Percentiles rank a stretch among this genome's conserved stretches.
Evolutionary conservation across 257 asterid genomes (phyloP).

Genomic region (Handroanthus guayacan): DNA sequence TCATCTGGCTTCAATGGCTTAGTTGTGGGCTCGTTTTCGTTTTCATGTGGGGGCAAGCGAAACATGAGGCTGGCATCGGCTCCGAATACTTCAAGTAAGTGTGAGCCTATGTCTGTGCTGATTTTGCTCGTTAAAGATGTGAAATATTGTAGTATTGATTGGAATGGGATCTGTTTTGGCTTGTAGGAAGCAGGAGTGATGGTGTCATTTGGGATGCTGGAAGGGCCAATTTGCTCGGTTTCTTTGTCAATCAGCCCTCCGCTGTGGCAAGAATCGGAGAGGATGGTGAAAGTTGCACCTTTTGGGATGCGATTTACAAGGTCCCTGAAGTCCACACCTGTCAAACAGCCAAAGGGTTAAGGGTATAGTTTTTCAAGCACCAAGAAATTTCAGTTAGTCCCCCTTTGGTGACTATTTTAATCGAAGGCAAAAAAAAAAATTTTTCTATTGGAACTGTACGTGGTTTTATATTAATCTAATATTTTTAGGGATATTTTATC

Average conservation of each 20-base stretch:
- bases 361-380: slow-evolving; percentile 3
- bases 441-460: too few relatives aligned
- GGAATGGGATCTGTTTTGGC: slow-evolving; percentile 57
- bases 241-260: slow-evolving; percentile 96
- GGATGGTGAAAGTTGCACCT: slow-evolving; percentile 79
- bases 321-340: slow-evolving; percentile 79
- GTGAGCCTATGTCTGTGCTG: slow-evolving; percentile 59
- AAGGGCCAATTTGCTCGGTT: slow-evolving; percentile 83
- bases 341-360: not conserved
- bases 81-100: slow-evolving; percentile 69
- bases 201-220: slow-evolving; percentile 1
- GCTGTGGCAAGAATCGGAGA: slow-evolving; percentile 91
- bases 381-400: not conserved
- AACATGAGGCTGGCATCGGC: slow-evolving; percentile 68
- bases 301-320: slow-evolving; percentile 72
- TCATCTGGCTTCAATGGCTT: slow-evolving; percentile 65
- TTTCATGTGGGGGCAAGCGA: slow-evolving; percentile 40
- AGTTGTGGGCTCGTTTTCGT: slow-evolving; percentile 25
- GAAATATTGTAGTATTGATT: slow-evolving; percentile 55
- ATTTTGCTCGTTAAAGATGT: slow-evolving; percentile 61
- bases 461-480: too few relatives aligned
- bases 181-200: slow-evolving; percentile 32
- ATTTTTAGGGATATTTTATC: too few relatives aligned
- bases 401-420: not conserved
- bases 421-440: not conserved